Conservation (phyloP, 108 stramenopile genomes). For the Fragilaria crotonensis region DNA sequence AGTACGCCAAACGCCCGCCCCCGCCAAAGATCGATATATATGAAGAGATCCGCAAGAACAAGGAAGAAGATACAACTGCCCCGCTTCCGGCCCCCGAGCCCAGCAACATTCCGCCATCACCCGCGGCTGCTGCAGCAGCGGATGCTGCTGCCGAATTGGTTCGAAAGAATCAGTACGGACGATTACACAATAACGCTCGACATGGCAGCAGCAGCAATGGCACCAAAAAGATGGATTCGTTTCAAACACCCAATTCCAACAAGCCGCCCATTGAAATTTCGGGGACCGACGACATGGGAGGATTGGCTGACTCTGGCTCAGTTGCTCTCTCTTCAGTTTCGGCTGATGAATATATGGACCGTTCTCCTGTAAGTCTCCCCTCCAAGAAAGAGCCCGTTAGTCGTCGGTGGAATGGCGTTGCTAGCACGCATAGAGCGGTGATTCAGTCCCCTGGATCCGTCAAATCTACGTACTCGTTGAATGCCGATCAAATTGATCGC, state of each 20-base stretch:
- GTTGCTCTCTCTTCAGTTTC: neutral
- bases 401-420: neutral
- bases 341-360: neutral
- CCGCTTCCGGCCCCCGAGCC: no score
- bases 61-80: neutral
- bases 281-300: neutral
- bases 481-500: conserved; percentile 8
- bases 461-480: neutral
- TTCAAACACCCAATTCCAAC: neutral
- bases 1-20: neutral
- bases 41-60: neutral
- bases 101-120: no score
- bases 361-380: neutral
- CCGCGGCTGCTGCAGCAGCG: no score
- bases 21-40: conserved; percentile 19
- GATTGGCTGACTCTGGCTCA: neutral
- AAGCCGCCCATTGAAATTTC: neutral
- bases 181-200: no score
- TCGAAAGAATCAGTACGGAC: no score
- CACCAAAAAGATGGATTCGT: no score
- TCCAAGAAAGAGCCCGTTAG: neutral
- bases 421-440: no score
- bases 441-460: neutral
- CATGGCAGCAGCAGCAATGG: no score
- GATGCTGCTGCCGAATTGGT: no score